Base-by-base conservation (phyloP, 2,329 filamentous ascomycete genomes). In the Massarina eburnea region DNA sequence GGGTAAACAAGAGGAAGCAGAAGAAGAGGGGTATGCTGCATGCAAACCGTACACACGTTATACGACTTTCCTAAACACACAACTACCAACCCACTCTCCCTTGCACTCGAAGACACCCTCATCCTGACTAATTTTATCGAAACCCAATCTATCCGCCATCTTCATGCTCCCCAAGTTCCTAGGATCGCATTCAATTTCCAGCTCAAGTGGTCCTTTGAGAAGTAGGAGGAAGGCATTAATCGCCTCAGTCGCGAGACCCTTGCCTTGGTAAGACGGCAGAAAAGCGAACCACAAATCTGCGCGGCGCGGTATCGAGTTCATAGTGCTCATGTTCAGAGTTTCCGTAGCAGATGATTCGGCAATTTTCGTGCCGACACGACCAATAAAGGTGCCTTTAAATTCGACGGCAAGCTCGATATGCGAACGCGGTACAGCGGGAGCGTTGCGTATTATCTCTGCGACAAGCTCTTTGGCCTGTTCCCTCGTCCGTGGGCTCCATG, bases 111-210 rank as follows among this genome's bases (percentile, higher is more conserved):
- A 64, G 15, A 46, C 61, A 21, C 49, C 58, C 44, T 66, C 62
- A 1, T 48, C 58, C 38, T 62, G 32, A 37, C 57, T 58, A n/a
- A 56, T 38, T 38, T 51, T 57, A 20, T 52, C 40, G 27, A 70
- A 68, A 2, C 58, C 65, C 32, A 70, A 32, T 15, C 63, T 32
- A 41, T 67, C 58, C 1, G 66, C 67, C 22, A 70, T 5, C 44
- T 55, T 62, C 55, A 58, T 58, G 22, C 62, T 62, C 8, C 51
- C 48, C 5, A 43, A 48, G 36, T 70, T 70, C 27, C 66, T 43
- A 4, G 67, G 66, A 55, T 70, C 66, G 33, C 65, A 68, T 35
- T 69, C 67, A 43, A 70, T 68, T 32, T 68, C 58, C 36, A 68
- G 40, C 19, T 58, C 54, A 9, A 63, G 3, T 19, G 47, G 49